These are phyloP conservation scores for Schizochytrium sp. DNA, from an alignment of 108 stramenopile genomes.

Conservation along the genomic window DNA sequence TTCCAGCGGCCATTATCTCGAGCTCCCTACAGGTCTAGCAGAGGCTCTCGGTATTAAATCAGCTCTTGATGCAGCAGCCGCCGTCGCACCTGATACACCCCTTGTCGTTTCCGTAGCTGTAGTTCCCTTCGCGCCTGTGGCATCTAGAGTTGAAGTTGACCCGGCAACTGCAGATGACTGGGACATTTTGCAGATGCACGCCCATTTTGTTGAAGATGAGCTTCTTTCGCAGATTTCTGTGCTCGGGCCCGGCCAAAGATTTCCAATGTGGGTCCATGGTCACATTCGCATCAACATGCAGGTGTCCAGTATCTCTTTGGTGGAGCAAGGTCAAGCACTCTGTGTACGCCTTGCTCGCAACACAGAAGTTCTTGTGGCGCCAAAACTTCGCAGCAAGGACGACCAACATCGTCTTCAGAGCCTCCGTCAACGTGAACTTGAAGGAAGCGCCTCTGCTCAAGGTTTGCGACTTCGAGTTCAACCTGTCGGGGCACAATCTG, in stretches of 20 bases:
- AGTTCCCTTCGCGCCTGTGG: constrained; percentile 48
- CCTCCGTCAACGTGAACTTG: constrained; percentile 20
- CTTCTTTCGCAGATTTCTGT: constrained; percentile 14
- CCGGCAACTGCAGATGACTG: constrained; percentile 47
- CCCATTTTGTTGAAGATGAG: constrained; percentile 56
- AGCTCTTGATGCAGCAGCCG: neutral
- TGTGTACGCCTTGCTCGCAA: constrained; percentile 58
- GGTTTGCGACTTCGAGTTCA: constrained; percentile 21
- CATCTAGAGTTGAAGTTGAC: constrained; percentile 29
- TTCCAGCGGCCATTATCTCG: constrained; percentile 13
- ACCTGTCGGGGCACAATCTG: neutral
- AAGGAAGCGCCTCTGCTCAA: neutral
- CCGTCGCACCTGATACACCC: constrained; percentile 37
- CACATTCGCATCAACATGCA: constrained; percentile 52
- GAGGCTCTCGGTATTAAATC: constrained; percentile 29
- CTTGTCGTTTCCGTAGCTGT: neutral
- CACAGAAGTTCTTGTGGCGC: constrained; percentile 58
- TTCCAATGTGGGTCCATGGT: constrained; percentile 48
- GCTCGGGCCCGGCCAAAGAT: constrained; percentile 51
- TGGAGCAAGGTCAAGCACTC: constrained; percentile 44
- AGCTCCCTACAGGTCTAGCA: constrained; percentile 33
- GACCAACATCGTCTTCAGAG: constrained; percentile 46
- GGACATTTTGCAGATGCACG: constrained; percentile 51
- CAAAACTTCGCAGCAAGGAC: constrained; percentile 53
- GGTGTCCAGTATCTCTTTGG: constrained; percentile 20